phyloP scores from a whole-genome alignment of 2,329 filamentous ascomycete genomes.

The Tolypocladium cylindrosporum region DNA sequence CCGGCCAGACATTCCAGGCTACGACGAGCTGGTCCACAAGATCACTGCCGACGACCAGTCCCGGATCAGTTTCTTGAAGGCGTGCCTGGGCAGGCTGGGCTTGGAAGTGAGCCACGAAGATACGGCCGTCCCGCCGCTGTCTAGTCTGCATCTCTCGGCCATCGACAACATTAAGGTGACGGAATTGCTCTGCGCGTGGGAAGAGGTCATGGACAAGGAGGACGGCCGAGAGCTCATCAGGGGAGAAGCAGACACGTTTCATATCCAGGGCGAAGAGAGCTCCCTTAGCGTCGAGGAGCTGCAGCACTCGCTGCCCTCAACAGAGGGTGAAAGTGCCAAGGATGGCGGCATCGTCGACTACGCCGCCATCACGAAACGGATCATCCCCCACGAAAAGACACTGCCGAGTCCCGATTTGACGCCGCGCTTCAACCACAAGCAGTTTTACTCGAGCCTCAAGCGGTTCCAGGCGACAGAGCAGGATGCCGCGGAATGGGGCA shows the following conservation, averaged over 20 bases:
- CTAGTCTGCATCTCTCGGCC: constrained; percentile 72
- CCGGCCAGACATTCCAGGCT: constrained; percentile 56
- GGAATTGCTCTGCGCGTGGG: constrained; percentile 55
- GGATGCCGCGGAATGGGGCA: constrained; percentile 61
- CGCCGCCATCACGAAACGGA: constrained; percentile 58
- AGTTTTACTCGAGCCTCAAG: constrained; percentile 63
- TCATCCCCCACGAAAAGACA: constrained; percentile 60
- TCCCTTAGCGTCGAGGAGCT: constrained; percentile 48
- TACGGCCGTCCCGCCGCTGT: constrained; percentile 66
- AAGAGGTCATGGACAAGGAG: constrained; percentile 56
- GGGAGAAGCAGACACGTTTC: constrained; percentile 75
- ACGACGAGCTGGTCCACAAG: constrained; percentile 57
- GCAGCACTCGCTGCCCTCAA: constrained; percentile 36
- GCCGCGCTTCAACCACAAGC: constrained; percentile 75
- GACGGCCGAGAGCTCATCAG: constrained; percentile 63
- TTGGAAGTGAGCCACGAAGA: constrained; percentile 65
- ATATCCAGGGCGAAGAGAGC: constrained; percentile 57
- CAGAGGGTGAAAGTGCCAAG: constrained; percentile 10
- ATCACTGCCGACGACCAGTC: constrained; percentile 60
- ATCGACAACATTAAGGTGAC: constrained; percentile 53
- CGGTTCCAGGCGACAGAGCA: constrained; percentile 50
- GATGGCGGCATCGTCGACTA: constrained; percentile 63
- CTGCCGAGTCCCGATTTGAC: constrained; percentile 65
- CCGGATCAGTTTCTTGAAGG: constrained; percentile 66
- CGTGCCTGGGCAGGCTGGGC: constrained; percentile 69